Evolutionary conservation across 805 yeast species (phyloP).

Genomic region (Ogataea nakhonphanomensis): DNA sequence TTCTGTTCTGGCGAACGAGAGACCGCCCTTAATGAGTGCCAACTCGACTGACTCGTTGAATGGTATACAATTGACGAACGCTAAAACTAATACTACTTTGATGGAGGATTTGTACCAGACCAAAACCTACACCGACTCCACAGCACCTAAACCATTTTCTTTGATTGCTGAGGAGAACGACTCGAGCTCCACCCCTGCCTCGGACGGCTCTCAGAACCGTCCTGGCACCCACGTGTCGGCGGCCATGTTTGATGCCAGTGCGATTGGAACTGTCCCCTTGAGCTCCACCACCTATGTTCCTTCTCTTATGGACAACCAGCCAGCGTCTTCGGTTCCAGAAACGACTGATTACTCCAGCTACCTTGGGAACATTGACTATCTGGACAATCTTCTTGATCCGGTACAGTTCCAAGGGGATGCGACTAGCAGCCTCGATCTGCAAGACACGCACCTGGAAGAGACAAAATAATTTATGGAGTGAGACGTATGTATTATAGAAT

Average conservation of each 20-base stretch:
- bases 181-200: conserved; percentile 8
- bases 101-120: conserved; percentile 34
- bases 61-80: conserved; percentile 27
- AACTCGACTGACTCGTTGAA: conserved; percentile 24
- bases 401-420: conserved; percentile 2
- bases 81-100: conserved; percentile 33
- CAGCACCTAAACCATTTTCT: not conserved
- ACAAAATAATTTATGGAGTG: not conserved
- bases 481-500: not conserved
- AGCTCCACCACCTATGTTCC: not conserved
- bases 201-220: conserved; percentile 5
- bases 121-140: conserved; percentile 30
- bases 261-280: conserved; percentile 7
- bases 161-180: conserved; percentile 3
- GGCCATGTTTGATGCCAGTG: conserved; percentile 3
- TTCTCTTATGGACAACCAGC: too few species aligned
- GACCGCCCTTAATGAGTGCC: conserved; percentile 26
- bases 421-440: conserved; percentile 1
- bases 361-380: conserved; percentile 10
- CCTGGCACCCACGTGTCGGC: not conserved
- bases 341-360: conserved; percentile 4
- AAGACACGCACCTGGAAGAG: not conserved
- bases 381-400: conserved; percentile 8
- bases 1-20: conserved; percentile 19
- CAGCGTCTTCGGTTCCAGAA: not conserved